Evolutionary conservation across 2,329 filamentous ascomycete genomes (phyloP).

Genomic region (Helotiales sp.): DNA sequence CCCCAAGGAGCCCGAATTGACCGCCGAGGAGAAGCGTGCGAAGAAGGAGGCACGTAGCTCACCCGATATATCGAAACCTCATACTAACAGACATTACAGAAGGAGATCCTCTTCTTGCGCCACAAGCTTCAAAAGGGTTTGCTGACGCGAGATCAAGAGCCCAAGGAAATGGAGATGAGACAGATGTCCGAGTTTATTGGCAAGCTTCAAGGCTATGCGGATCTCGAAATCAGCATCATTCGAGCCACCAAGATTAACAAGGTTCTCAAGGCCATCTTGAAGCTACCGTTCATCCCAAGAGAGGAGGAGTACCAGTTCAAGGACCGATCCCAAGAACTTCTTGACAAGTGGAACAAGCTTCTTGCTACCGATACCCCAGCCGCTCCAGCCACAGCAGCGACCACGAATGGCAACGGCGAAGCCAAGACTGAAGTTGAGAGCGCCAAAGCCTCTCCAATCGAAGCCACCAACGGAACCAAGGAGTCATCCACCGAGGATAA

Average conservation of each 20-base stretch:
- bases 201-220: slow-evolving; percentile 79
- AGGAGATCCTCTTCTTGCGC: slow-evolving; percentile 87
- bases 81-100: slow-evolving; percentile 53
- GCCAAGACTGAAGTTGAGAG: slow-evolving; percentile 46
- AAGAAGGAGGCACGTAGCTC: slow-evolving; percentile 61
- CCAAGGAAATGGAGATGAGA: slow-evolving; percentile 85
- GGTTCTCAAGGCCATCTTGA: slow-evolving; percentile 92
- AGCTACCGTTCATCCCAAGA: slow-evolving; percentile 78
- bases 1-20: slow-evolving; percentile 62
- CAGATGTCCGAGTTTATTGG: slow-evolving; percentile 77
- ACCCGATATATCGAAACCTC: not conserved
- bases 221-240: slow-evolving; percentile 89
- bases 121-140: slow-evolving; percentile 96
- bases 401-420: slow-evolving; percentile 45
- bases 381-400: slow-evolving; percentile 21
- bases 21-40: slow-evolving; percentile 59
- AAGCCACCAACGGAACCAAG: slow-evolving; percentile 41
- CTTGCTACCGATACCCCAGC: slow-evolving; percentile 63
- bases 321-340: slow-evolving; percentile 74
- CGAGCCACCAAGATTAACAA: slow-evolving; percentile 97
- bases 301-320: slow-evolving; percentile 93
- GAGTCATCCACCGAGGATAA: slow-evolving; percentile 44
- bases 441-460: slow-evolving; percentile 34
- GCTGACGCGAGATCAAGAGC: slow-evolving; percentile 79
- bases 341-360: slow-evolving; percentile 89